phyloP scores from a whole-genome alignment of 148 eudicot genomes.

The Rhododendron kiyosumense region DNA sequence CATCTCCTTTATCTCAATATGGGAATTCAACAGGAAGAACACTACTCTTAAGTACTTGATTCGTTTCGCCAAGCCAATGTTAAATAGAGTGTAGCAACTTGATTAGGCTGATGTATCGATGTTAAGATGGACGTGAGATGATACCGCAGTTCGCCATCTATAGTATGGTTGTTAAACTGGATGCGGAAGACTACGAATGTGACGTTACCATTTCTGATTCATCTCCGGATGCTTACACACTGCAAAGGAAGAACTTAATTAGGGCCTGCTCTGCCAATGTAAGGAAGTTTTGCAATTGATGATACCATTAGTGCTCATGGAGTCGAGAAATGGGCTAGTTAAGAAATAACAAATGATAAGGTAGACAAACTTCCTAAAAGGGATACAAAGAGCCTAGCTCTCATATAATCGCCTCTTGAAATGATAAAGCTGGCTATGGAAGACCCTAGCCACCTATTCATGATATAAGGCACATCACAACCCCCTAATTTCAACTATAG shows the following conservation, averaged over 20 bases:
- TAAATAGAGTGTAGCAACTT: not conserved
- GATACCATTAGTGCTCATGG: not conserved
- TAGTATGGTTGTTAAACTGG: not conserved
- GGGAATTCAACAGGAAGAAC: not conserved
- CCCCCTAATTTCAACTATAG: not conserved
- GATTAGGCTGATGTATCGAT: not conserved
- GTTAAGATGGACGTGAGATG: not conserved
- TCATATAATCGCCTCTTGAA: not conserved
- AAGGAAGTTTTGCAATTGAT: not conserved
- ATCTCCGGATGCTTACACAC: not conserved
- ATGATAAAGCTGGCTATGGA: not conserved
- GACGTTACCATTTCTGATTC: not conserved
- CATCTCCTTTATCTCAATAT: not conserved
- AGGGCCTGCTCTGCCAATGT: not conserved
- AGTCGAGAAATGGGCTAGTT: not conserved
- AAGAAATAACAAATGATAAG: not conserved
- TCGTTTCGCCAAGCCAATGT: not conserved
- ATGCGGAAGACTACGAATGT: not conserved
- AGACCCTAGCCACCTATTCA: not conserved
- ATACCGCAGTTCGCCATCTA: too few relatives aligned
- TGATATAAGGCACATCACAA: not conserved
- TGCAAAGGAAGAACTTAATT: not conserved
- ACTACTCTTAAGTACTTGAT: not conserved
- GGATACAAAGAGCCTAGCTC: not conserved
- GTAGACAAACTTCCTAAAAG: not conserved